phyloP scores from a whole-genome alignment of 1,139 yeast genomes.

The Suhomyces kunorum region DNA sequence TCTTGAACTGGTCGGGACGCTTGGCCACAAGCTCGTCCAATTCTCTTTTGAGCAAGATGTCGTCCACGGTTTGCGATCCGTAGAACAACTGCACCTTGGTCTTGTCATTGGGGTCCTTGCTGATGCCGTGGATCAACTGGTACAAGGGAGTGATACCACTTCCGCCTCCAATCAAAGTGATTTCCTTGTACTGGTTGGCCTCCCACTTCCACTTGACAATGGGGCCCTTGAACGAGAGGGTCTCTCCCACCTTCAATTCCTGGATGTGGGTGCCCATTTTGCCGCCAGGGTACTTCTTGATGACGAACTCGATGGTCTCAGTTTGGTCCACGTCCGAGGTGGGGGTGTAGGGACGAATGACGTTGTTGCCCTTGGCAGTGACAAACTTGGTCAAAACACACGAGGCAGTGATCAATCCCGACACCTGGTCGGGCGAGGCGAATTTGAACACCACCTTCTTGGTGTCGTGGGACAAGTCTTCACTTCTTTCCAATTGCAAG shows the following conservation, averaged over 20 bases:
- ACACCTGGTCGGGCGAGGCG: conserved; percentile 62
- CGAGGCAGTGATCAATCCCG: conserved; percentile 84
- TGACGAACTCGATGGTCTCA: conserved; percentile 77
- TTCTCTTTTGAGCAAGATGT: conserved; percentile 76
- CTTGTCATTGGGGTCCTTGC: conserved; percentile 76
- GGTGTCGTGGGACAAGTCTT: conserved; percentile 62
- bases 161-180: conserved; percentile 93
- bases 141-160: conserved; percentile 94
- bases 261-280: conserved; percentile 79
- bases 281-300: conserved; percentile 84
- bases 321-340: conserved; percentile 64
- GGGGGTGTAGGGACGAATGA: conserved; percentile 97
- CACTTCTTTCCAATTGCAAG: conserved; percentile 62
- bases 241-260: conserved; percentile 72
- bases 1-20: conserved; percentile 73
- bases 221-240: conserved; percentile 93
- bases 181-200: conserved; percentile 76
- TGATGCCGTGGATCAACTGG: conserved; percentile 73
- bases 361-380: conserved; percentile 82
- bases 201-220: conserved; percentile 89
- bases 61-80: conserved; percentile 75
- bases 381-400: conserved; percentile 78
- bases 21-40: conserved; percentile 64
- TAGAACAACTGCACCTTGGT: conserved; percentile 80
- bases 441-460: conserved; percentile 73